These are phyloP conservation scores for Tetramitus jugosus DNA, from an alignment of 208 protist genomes.

Conservation along the genomic window DNA sequence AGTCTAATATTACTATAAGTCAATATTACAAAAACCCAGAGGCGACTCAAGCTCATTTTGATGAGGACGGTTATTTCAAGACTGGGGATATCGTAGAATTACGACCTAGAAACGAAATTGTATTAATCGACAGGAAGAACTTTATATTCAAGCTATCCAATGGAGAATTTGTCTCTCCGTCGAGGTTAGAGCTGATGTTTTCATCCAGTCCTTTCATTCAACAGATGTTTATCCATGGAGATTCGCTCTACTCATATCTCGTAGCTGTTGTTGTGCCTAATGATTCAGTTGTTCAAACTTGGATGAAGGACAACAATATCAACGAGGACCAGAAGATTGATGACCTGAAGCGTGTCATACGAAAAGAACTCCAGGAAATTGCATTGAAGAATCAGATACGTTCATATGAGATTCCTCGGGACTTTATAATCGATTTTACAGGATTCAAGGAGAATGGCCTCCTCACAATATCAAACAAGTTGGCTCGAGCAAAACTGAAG, in stretches of 20 bases:
- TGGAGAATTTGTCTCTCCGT: constrained; percentile 30
- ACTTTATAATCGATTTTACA: too few relatives aligned
- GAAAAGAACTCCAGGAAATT: not conserved
- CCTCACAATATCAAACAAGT: too few relatives aligned
- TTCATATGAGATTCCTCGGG: constrained; percentile 7
- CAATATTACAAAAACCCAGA: constrained; percentile 55
- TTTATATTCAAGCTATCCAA: constrained; percentile 35
- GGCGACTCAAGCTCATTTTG: constrained; percentile 36
- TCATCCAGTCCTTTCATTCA: not conserved
- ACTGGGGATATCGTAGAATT: constrained; percentile 30
- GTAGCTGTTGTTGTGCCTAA: constrained; percentile 7
- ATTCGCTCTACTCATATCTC: not conserved
- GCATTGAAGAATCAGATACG: not conserved
- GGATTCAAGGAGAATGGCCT: too few relatives aligned
- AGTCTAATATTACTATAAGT: constrained; percentile 46
- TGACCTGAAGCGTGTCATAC: not conserved
- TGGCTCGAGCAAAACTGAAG: too few relatives aligned
- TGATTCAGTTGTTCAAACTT: not conserved
- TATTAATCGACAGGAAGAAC: constrained; percentile 34
- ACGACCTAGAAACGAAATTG: not conserved
- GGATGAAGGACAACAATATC: not conserved
- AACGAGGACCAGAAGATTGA: too few relatives aligned
- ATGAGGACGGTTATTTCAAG: constrained; percentile 49
- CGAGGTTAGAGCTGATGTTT: constrained; percentile 16
- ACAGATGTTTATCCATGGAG: constrained; percentile 18